These are phyloP conservation scores for Leavenworthia alabamica DNA, from an alignment of 345 rosid species.

Conservation along the genomic window DNA sequence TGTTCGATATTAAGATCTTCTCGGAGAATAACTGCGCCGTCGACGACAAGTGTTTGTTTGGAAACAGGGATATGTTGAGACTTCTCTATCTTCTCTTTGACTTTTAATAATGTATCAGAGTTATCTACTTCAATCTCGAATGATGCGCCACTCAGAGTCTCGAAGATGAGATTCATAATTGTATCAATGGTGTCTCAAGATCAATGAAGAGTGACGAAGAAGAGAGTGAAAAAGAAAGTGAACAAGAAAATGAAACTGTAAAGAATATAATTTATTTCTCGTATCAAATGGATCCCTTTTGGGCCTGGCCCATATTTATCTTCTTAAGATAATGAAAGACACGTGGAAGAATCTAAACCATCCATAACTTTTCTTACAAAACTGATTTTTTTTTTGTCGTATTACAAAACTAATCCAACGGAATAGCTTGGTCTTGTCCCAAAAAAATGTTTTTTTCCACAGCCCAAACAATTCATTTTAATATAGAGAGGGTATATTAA, in stretches of 20 bases:
- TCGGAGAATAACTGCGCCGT: conserved; percentile 35
- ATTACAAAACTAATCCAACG: too few species aligned
- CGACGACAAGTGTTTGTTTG: conserved; percentile 51
- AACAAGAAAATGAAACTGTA: background rate
- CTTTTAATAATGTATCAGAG: conserved; percentile 48
- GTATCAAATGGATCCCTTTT: background rate
- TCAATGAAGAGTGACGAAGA: background rate
- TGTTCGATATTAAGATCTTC: conserved; percentile 46
- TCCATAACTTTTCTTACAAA: background rate
- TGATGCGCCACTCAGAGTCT: conserved; percentile 34
- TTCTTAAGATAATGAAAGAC: background rate
- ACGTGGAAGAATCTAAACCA: background rate
- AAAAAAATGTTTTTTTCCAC: too few species aligned
- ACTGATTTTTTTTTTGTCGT: too few species aligned
- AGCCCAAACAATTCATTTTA: too few species aligned
- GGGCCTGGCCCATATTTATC: background rate
- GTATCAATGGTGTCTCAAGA: background rate
- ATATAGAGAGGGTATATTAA: too few species aligned
- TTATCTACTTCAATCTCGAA: conserved; percentile 55
- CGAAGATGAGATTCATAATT: conserved; percentile 48
- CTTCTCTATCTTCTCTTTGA: conserved; percentile 59
- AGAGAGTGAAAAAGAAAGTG: background rate
- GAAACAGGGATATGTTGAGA: conserved; percentile 49
- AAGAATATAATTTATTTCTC: background rate
- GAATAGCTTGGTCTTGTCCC: too few species aligned